phyloP scores from a whole-genome alignment of 176 grass and related monocot genomes.

The Cenchrus purpureus region DNA sequence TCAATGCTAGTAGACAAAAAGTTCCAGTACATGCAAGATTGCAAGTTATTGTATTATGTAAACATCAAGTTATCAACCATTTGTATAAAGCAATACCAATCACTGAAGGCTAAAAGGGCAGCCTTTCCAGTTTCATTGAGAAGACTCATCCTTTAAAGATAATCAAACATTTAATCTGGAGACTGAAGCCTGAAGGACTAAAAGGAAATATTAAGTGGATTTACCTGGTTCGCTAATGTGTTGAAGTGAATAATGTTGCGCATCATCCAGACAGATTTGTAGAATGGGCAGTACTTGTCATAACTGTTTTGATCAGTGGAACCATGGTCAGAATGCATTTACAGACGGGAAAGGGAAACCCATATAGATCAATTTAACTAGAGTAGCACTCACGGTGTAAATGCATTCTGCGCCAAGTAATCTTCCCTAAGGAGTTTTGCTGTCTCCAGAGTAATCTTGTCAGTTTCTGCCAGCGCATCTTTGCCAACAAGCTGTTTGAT shows the following conservation, averaged over 20 bases:
- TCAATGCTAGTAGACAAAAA: background rate
- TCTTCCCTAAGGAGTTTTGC: slow-evolving; percentile 88
- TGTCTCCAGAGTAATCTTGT: slow-evolving; percentile 84
- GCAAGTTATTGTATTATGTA: background rate
- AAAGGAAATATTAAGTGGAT: background rate
- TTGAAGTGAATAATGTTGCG: slow-evolving; percentile 92
- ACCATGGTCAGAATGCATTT: slow-evolving; percentile 27
- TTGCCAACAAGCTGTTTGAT: slow-evolving; percentile 74
- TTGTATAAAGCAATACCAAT: slow-evolving; percentile 11
- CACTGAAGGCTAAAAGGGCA: background rate
- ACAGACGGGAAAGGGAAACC: background rate
- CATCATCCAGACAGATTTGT: slow-evolving; percentile 99
- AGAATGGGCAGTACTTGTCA: slow-evolving; percentile 90
- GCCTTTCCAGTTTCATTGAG: background rate
- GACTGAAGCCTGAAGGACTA: background rate
- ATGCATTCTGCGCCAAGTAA: slow-evolving; percentile 82
- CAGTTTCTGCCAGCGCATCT: slow-evolving; percentile 82
- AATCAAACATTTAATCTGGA: slow-evolving; percentile 14
- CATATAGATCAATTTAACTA: background rate
- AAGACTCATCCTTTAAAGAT: background rate
- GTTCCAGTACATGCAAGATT: slow-evolving; percentile 14
- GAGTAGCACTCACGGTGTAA: slow-evolving; percentile 69
- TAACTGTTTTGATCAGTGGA: slow-evolving; percentile 50
- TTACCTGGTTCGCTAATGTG: slow-evolving; percentile 80
- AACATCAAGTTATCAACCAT: slow-evolving; percentile 19